Evolutionary conservation across 257 asterid species (phyloP), one percentile per base, ranked within the genome.

Genomic region (Fraxinus excelsior): DNA sequence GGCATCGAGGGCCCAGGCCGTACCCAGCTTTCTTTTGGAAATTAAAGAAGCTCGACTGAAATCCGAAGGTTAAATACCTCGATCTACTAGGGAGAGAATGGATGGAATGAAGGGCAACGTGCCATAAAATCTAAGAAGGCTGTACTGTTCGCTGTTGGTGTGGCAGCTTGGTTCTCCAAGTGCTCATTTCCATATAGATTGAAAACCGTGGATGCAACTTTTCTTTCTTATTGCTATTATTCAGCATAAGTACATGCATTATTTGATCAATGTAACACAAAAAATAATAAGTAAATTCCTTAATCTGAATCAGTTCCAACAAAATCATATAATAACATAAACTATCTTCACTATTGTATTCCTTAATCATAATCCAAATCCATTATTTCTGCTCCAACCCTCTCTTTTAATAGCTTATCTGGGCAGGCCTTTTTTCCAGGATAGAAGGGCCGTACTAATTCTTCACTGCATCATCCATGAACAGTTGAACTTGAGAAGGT

Each of bases 401-500:
- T 34, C 2, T 62, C 29, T 8, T 69, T 34, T 8, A 72, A 53
- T 46, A 65, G 70, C 16, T 35, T 71, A 26, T 37, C 40, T 53
- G 75, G 75, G 68, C 56, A 62, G 14, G 71, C 35, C 26, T 46
- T 65, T 40, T 70, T 32, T 51, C 67, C 64, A 51, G 51, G 56
- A 31, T 10, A 5, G 72, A 18, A 64, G 73, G 21, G 37, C 7
- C 10, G 25, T 23, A 26, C 18, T 28, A 35, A 26, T 62, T 40
- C 67, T 70, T 58, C 69, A 49, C 29, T 62, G 80, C 34, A 73
- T 72, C 31, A 23, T 13, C 62, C 21, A 23, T 44, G 21, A 29
- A 75, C 66, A 28, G 75, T 60, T 71, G 76, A 69, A 28, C 35
- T 21, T 16, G 25, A 35, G 44, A 74, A 67, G 71, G 44, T 65